phyloP scores from a whole-genome alignment of 371 early-diverging fungal species.

The Mortierella sp. region DNA sequence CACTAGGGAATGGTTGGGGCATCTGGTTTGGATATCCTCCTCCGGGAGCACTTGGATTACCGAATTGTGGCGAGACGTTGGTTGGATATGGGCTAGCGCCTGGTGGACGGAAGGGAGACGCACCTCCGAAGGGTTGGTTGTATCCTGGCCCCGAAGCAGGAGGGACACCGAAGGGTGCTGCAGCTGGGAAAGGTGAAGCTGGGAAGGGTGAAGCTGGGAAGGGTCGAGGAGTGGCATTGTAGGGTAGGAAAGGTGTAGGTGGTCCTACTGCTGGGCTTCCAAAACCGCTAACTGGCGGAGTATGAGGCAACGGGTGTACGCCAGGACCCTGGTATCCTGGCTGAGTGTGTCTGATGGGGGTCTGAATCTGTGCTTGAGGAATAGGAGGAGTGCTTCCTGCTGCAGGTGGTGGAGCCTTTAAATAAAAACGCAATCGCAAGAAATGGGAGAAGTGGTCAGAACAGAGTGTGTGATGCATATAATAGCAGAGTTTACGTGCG shows the following conservation, averaged over 20 bases:
- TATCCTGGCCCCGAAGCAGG: conserved; percentile 32
- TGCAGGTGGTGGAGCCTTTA: conserved; percentile 35
- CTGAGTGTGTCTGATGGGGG: conserved; percentile 33
- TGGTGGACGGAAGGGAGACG: conserved; percentile 24
- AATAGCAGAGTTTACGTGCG: neutral
- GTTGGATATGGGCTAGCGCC: conserved; percentile 19
- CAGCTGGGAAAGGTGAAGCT: conserved; percentile 4
- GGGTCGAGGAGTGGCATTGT: conserved; percentile 25
- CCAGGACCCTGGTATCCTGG: conserved; percentile 37
- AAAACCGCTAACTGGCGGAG: conserved; percentile 28
- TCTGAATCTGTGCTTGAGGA: conserved; percentile 34
- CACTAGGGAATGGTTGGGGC: conserved; percentile 32
- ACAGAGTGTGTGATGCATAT: neutral
- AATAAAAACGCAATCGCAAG: neutral
- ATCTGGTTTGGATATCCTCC: conserved; percentile 39
- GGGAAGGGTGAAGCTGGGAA: conserved; percentile 26
- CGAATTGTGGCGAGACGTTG: conserved; percentile 16
- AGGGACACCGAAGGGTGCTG: conserved; percentile 13
- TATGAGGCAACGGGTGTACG: conserved; percentile 24
- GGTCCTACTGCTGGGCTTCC: conserved; percentile 38
- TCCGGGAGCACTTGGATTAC: conserved; percentile 1
- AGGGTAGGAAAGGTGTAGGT: conserved; percentile 25
- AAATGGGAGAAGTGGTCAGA: neutral
- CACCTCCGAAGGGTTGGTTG: conserved; percentile 22
- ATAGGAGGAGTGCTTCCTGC: conserved; percentile 37